A percentile compares a stretch with the other conserved stretches of the same genome.
Conservation (phyloP, 2,329 filamentous ascomycete species). For the Aspergillus floridensis region DNA sequence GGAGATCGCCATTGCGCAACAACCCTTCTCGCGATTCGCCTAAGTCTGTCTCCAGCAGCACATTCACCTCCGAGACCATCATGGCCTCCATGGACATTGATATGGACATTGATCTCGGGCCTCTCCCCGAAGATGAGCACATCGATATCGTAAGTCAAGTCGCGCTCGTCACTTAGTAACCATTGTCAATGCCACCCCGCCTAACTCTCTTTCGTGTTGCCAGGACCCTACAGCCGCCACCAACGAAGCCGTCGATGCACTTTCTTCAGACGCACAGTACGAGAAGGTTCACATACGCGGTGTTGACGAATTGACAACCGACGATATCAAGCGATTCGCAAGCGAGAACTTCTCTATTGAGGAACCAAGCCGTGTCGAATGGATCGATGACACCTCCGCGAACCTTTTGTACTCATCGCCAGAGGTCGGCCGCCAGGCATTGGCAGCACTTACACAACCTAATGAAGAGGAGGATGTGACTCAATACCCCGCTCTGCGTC, state of each 20-base stretch:
- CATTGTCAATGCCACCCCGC: constrained; percentile 4
- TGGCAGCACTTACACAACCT: constrained; percentile 49
- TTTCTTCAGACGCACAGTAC: constrained; percentile 35
- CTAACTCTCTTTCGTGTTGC: neutral
- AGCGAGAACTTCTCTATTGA: constrained; percentile 61
- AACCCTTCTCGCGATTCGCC: constrained; percentile 5
- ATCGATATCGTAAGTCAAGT: constrained; percentile 32
- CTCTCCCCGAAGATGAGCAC: constrained; percentile 44
- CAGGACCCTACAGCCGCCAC: constrained; percentile 24
- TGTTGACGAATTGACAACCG: constrained; percentile 75
- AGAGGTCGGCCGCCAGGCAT: constrained; percentile 54
- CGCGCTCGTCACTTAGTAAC: neutral
- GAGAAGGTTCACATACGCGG: constrained; percentile 81
- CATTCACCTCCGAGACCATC: constrained; percentile 17
- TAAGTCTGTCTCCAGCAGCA: neutral
- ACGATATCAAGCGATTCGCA: constrained; percentile 74
- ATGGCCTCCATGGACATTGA: constrained; percentile 64
- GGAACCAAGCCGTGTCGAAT: constrained; percentile 68
- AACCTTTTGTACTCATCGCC: constrained; percentile 73
- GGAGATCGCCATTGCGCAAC: constrained; percentile 8
- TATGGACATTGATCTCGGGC: constrained; percentile 63
- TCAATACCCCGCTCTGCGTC: constrained; percentile 59
- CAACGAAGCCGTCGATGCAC: constrained; percentile 27
- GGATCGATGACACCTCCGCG: constrained; percentile 90
- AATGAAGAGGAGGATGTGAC: constrained; percentile 37